These are phyloP conservation scores for Phytophthora megakarya DNA, from an alignment of 352 stramenopile species.

Conservation along the genomic window DNA sequence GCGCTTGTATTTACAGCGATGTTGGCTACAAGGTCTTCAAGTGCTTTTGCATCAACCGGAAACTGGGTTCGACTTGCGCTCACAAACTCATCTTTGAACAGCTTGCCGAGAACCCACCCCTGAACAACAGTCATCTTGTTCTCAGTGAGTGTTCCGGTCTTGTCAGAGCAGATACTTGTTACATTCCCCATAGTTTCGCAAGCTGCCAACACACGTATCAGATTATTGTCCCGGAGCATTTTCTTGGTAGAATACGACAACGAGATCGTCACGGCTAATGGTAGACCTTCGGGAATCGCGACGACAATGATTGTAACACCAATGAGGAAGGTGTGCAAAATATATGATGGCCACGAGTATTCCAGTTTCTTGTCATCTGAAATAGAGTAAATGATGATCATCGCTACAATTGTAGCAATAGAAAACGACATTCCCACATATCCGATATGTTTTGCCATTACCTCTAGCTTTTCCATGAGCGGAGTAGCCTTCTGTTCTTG, in stretches of 20 bases:
- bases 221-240: slow-evolving; percentile 98
- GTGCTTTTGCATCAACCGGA: slow-evolving; percentile 39
- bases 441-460: slow-evolving; percentile 91
- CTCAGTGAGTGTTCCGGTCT: slow-evolving; percentile 96
- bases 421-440: slow-evolving; percentile 87
- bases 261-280: slow-evolving; percentile 93
- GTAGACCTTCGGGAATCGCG: slow-evolving; percentile 94
- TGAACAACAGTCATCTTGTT: slow-evolving; percentile 98
- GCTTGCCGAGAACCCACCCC: slow-evolving; percentile 77
- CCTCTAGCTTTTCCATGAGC: slow-evolving; percentile 93
- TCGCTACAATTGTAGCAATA: slow-evolving; percentile 84
- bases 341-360: slow-evolving; percentile 73
- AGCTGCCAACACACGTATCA: slow-evolving; percentile 96
- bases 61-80: slow-evolving; percentile 29
- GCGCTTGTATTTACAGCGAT: slow-evolving; percentile 80
- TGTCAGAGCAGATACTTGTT: slow-evolving; percentile 98
- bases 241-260: slow-evolving; percentile 97
- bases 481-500: slow-evolving; percentile 89
- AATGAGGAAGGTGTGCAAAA: slow-evolving; percentile 95
- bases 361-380: slow-evolving; percentile 62
- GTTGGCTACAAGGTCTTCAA: slow-evolving; percentile 56
- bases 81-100: slow-evolving; percentile 50
- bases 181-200: slow-evolving; percentile 99
- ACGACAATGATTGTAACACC: slow-evolving; percentile 95
- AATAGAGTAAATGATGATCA: slow-evolving; percentile 84